Conservation (phyloP, 371 early-diverging fungal genomes). For the Apophysomyces elegans region DNA sequence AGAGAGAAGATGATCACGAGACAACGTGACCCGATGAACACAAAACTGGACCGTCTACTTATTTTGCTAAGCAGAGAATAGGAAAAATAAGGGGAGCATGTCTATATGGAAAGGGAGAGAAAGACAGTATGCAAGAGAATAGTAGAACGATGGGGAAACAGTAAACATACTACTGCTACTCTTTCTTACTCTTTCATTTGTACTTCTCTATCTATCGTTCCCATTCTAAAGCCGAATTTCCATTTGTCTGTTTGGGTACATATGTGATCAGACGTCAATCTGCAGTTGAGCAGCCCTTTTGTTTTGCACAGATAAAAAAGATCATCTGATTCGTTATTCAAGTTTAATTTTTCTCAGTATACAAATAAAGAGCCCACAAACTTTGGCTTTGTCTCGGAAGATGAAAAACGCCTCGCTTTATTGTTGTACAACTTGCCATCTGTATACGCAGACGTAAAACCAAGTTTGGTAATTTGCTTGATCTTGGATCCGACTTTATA, state of each 20-base stretch:
- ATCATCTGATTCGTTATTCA: slow-evolving; percentile 5
- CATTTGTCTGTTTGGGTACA: too few relatives aligned
- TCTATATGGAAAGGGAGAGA: too few relatives aligned
- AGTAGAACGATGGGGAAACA: too few relatives aligned
- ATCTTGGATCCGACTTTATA: slow-evolving; percentile 4
- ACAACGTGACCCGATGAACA: slow-evolving; percentile 3
- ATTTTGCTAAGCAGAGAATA: background rate
- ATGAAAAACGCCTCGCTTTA: slow-evolving; percentile 4
- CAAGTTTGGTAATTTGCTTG: slow-evolving; percentile 9
- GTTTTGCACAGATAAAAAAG: background rate
- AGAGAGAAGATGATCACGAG: slow-evolving; percentile 1
- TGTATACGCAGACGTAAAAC: background rate
- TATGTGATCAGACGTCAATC: background rate
- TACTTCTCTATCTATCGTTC: too few relatives aligned
- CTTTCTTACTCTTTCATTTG: too few relatives aligned
- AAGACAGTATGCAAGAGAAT: too few relatives aligned
- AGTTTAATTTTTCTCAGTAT: background rate
- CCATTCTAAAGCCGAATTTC: too few relatives aligned
- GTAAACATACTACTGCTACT: too few relatives aligned
- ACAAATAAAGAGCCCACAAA: background rate
- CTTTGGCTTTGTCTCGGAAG: slow-evolving; percentile 3
- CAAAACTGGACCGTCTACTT: background rate
- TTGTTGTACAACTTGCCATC: slow-evolving; percentile 4
- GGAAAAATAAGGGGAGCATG: too few relatives aligned
- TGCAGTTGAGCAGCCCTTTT: background rate